Base-by-base conservation (phyloP, 2,329 filamentous ascomycete species). In the Aureobasidium sp. region DNA sequence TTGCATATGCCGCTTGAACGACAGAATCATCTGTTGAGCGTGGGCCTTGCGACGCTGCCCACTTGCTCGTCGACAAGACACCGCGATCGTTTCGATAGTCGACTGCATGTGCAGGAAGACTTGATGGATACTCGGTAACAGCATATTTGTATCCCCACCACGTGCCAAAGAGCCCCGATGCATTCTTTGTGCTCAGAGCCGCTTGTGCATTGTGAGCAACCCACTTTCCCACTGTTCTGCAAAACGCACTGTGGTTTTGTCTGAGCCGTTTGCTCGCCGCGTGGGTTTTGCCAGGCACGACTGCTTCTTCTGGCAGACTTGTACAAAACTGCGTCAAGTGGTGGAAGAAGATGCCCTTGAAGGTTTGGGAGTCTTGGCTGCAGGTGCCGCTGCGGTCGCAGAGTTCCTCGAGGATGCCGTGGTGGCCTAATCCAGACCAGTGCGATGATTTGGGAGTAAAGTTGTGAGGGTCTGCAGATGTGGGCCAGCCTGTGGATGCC, bases 311-410 rank as follows among this genome's bases (percentile, higher is more conserved):
- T 2, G 78, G 80, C 5, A 96, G 74, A 0, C 85, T 82, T 5
- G 82, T 80, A 73, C 93, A 97, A 72, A 97, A 96, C 0, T 84
- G 77, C 0, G 86, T 82, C 2, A 97, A 78, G 71, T 97, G 93
- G 70, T 96, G 90, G 76, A 96, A 96, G 79, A 92, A 96, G 62
- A 97, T 93, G 31, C 90, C 89, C 73, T 97, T 97, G 83, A 97
- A 97, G 0, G 90, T 91, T 69, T 97, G 92, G 0, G 82, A 83
- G 68, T 97, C 84, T 72, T 97, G 91, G 20, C 85, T 91, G 73
- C 92, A 97, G 45, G 77, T 81, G 3, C 84, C 90, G 20, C 76
- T 77, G 2, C 86, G 83, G 72, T 97, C 93, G 71, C 93, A 97
- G 25, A 79, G 73, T 42, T 97, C 92, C 71, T 96, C 90, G 29